These are phyloP conservation scores for Anisodus acutangulus DNA, from an alignment of 257 asterid species.

Conservation along the genomic window DNA sequence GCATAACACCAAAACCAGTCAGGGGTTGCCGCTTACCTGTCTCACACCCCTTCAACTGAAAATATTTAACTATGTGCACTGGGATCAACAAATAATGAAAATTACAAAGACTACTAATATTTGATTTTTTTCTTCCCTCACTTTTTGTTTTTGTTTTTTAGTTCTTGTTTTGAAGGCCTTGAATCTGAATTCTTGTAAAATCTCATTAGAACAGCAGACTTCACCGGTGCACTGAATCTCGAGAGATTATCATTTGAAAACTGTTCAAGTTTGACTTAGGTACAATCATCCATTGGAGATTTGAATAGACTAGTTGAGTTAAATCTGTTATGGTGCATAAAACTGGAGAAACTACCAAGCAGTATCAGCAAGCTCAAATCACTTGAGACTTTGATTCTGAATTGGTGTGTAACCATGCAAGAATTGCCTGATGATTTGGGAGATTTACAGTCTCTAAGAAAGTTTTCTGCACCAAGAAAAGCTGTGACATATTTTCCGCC, in stretches of 20 bases:
- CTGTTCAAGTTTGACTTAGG: not conserved
- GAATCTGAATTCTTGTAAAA: not conserved
- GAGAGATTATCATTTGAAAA: not conserved
- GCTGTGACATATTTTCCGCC: not conserved
- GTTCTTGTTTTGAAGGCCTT: not conserved
- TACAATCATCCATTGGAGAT: slow-evolving; percentile 8
- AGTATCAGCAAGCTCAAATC: not conserved
- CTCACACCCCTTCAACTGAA: no score
- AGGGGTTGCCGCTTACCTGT: no score
- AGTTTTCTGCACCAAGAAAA: not conserved
- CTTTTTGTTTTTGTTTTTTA: no score
- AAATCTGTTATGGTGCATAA: not conserved
- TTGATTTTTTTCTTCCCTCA: no score
- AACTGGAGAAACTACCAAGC: not conserved
- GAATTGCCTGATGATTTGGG: not conserved
- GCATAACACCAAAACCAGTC: no score
- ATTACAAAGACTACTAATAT: no score
- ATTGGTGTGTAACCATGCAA: not conserved
- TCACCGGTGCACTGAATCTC: slow-evolving; percentile 3
- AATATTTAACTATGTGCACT: no score
- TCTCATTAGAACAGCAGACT: not conserved
- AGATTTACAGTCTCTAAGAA: not conserved
- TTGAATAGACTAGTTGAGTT: not conserved
- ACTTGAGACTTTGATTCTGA: not conserved
- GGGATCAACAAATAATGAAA: no score